These are phyloP conservation scores for Entomortierella parvispora DNA, from an alignment of 192 early-diverging fungal species.

Conservation along the genomic window DNA sequence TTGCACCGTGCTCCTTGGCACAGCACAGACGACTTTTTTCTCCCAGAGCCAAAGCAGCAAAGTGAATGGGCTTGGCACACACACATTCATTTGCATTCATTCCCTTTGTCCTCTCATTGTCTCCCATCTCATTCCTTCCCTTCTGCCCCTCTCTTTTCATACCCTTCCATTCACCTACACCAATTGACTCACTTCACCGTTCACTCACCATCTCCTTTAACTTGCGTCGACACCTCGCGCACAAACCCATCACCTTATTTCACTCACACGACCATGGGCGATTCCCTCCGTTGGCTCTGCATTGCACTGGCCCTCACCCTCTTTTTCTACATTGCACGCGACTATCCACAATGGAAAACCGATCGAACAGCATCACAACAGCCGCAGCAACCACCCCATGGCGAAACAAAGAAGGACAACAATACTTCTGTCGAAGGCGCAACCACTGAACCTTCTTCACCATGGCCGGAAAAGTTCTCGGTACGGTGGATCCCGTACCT, in stretches of 20 bases:
- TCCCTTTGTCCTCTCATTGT: background rate
- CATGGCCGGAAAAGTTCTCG: slow-evolving; percentile 23
- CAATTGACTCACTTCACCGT: background rate
- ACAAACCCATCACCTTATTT: background rate
- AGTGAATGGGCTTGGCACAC: background rate
- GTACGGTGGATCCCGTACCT: slow-evolving; percentile 37
- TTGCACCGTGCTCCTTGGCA: too few relatives aligned
- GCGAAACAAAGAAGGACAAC: background rate
- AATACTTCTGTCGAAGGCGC: background rate
- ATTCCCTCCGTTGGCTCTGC: slow-evolving; percentile 2
- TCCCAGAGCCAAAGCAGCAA: too few relatives aligned
- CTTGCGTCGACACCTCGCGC: background rate
- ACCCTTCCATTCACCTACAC: background rate
- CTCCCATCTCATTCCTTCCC: background rate
- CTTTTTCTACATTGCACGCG: slow-evolving; percentile 31
- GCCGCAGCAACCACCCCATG: background rate
- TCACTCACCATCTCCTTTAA: slow-evolving; percentile 1
- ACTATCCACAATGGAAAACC: slow-evolving; percentile 40
- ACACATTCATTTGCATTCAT: background rate
- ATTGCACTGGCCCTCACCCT: slow-evolving; percentile 5
- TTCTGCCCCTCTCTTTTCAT: background rate
- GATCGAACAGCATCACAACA: background rate
- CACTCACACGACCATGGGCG: background rate
- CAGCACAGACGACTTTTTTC: too few relatives aligned
- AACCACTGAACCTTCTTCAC: background rate